Conservation (phyloP, 177 flowering plant genomes). For the Telopea speciosissima region DNA sequence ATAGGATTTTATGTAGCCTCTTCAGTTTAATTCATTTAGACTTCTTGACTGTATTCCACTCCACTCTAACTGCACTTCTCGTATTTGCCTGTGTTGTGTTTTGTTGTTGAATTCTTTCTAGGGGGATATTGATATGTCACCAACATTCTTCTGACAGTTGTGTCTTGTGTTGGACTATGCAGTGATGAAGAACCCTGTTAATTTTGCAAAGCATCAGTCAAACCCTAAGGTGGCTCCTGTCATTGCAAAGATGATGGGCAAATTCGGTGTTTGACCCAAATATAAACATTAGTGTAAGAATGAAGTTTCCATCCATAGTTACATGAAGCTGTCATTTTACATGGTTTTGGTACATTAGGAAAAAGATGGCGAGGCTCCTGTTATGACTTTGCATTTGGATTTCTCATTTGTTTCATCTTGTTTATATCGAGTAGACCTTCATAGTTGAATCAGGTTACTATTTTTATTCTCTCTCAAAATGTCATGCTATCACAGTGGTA, state of each 20-base stretch:
- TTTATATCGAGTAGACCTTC: background rate
- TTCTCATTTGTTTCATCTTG: background rate
- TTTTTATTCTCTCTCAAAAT: too few species aligned
- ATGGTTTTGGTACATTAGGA: background rate
- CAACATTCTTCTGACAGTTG: background rate
- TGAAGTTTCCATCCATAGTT: background rate
- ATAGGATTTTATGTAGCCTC: too few species aligned
- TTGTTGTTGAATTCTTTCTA: too few species aligned
- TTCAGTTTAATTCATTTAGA: too few species aligned
- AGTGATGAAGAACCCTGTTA: conserved; percentile 99
- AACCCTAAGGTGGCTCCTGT: conserved; percentile 97
- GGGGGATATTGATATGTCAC: too few species aligned
- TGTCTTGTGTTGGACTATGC: conserved; percentile 19
- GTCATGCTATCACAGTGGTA: too few species aligned
- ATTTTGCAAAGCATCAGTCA: conserved; percentile 81
- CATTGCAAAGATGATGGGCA: conserved; percentile 89
- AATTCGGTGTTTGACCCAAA: conserved; percentile 68
- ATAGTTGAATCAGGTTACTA: too few species aligned
- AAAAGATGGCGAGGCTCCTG: too few species aligned
- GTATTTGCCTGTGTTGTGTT: too few species aligned
- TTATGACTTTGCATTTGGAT: too few species aligned
- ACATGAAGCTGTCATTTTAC: background rate
- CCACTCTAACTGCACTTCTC: too few species aligned
- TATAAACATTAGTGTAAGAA: conserved; percentile 17
- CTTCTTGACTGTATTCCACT: too few species aligned